phyloP scores from a whole-genome alignment of 2,329 filamentous ascomycete genomes.

The Penicillium verrucosum region DNA sequence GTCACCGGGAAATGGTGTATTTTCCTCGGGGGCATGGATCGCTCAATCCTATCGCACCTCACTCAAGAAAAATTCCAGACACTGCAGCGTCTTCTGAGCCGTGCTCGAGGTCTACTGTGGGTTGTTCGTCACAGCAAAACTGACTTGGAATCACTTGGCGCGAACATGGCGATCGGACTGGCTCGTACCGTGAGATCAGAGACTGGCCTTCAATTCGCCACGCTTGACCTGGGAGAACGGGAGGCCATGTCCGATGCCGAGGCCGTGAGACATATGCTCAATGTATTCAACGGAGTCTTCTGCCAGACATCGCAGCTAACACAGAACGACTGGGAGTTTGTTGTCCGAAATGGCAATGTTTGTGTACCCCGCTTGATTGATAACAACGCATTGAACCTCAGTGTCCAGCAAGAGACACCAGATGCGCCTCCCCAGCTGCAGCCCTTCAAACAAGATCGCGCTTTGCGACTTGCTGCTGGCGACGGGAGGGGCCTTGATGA shows the following conservation, averaged over 20 bases:
- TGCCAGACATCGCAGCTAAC: constrained; percentile 17
- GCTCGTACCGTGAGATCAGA: constrained; percentile 25
- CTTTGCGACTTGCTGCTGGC: constrained; percentile 21
- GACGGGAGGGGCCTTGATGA: constrained; percentile 21
- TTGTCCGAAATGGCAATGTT: constrained; percentile 19
- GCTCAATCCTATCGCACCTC: constrained; percentile 17
- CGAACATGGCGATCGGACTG: constrained; percentile 23
- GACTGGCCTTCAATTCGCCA: constrained; percentile 21
- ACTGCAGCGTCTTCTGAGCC: constrained; percentile 17
- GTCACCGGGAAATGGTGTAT: constrained; percentile 23
- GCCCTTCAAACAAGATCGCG: constrained; percentile 23
- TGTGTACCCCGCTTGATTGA: constrained; percentile 22
- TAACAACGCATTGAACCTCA: constrained; percentile 19
- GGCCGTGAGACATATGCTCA: constrained; percentile 17
- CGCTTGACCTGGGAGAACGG: constrained; percentile 20
- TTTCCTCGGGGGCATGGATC: constrained; percentile 23
- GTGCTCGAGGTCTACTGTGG: constrained; percentile 21
- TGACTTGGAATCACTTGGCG: constrained; percentile 14
- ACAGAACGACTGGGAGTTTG: constrained; percentile 23
- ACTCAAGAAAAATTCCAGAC: constrained; percentile 14
- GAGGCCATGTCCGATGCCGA: constrained; percentile 16
- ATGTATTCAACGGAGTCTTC: constrained; percentile 18
- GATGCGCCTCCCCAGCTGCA: constrained; percentile 22
- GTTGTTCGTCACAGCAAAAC: constrained; percentile 16
- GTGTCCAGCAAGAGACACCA: constrained; percentile 22